Base-by-base conservation (phyloP, 2,329 filamentous ascomycete species). In the Chrysosporium keratinophilum region DNA sequence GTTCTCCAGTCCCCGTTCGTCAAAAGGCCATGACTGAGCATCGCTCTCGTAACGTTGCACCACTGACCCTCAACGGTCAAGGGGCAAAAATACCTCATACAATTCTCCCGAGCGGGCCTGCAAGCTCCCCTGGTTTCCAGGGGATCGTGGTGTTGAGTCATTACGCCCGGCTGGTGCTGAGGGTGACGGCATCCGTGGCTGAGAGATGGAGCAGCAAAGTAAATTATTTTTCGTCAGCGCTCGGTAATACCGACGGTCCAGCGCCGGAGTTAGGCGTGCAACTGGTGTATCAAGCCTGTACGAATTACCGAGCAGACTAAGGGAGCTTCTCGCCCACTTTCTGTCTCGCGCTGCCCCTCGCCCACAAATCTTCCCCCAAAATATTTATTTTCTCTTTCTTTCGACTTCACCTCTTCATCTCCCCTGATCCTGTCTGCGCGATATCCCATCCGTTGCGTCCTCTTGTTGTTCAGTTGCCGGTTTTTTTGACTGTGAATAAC, bases 71-170 rank as follows among this genome's bases (percentile, higher is more conserved):
- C 34, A 35, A 28, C 23, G 42, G 6, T 40, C 50, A 23, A 52
- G 50, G 50, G 50, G 28, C 42, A 23, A 46, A 52, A 52, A 52
- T 52, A 52, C 50, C 50, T 52, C 50, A 52, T 52, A 52, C 34
- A 52, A 39, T 46, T 33, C 34, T 12, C 9, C 19, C 19, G 11
- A 37, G n/a, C 4, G 39, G 37, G 20, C n/a, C 28, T 41, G 47
- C 47, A 41, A 31, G 35, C 47, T 40, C 12, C 47, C 42, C 10
- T 10, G 42, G 23, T 45, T 9, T 17, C 28, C 42, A 45, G 19
- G 42, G 42, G 42, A 19, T 41, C 7, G 14, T 10, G 19, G 15
- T 11, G 2, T 46, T 52, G 42, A 46, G 33, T 45, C 41, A 46
- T 23, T 45, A 20, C 34, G 34, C 17, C 19, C 46, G 15, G 20